These are phyloP conservation scores for Glycine soja DNA, from an alignment of 306 rosid genomes.

Conservation along the genomic window DNA sequence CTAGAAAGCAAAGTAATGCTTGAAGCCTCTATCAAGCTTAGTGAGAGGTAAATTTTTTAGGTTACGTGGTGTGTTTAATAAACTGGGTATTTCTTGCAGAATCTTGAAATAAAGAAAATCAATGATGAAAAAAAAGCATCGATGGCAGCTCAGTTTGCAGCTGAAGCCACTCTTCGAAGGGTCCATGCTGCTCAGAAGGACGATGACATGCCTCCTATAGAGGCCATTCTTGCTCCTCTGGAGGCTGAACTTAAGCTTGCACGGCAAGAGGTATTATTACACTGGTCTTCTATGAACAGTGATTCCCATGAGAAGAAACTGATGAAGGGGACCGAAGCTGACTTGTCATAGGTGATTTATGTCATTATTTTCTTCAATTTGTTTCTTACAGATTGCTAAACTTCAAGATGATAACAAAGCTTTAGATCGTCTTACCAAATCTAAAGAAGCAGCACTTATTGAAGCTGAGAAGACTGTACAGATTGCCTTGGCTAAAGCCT, in stretches of 20 bases:
- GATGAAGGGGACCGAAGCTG: conserved; percentile 25
- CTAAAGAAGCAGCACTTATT: conserved; percentile 97
- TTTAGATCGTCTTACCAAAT: conserved; percentile 95
- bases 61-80: conserved; percentile 37
- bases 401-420: conserved; percentile 99
- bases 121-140: conserved; percentile 99
- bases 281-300: conserved; percentile 27
- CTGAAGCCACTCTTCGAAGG: conserved; percentile 98
- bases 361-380: conserved; percentile 46
- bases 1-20: conserved; percentile 88
- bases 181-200: conserved; percentile 99
- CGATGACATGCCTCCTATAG: conserved; percentile 99
- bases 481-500: conserved; percentile 97
- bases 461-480: conserved; percentile 99
- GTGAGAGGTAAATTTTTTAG: conserved; percentile 32
- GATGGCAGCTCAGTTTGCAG: conserved; percentile 99
- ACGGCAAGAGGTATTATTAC: conserved; percentile 84
- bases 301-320: conserved; percentile 20
- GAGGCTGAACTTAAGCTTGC: conserved; percentile 99
- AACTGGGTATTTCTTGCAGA: conserved; percentile 64
- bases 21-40: conserved; percentile 43
- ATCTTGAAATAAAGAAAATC: conserved; percentile 98
- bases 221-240: conserved; percentile 98
- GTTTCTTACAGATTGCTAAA: conserved; percentile 80
- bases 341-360: conserved; percentile 31